These are phyloP conservation scores for Pestalotiopsis sp. DNA, from an alignment of 2,329 filamentous ascomycete genomes.

Conservation along the genomic window DNA sequence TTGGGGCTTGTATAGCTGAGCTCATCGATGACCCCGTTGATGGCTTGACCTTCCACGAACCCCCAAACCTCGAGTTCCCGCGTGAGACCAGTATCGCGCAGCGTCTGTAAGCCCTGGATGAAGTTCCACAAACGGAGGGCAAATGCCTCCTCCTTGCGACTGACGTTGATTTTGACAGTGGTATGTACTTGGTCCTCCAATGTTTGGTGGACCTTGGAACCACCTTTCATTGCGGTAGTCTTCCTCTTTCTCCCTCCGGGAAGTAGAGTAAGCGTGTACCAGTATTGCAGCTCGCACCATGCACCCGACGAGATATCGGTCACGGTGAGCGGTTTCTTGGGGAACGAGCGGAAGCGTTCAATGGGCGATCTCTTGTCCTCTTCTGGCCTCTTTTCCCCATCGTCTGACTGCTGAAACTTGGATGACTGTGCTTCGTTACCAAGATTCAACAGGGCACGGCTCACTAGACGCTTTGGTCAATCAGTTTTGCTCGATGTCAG, in stretches of 20 bases:
- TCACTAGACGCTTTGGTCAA: conserved; percentile 68
- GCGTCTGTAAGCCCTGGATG: conserved; percentile 77
- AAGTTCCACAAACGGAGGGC: conserved; percentile 88
- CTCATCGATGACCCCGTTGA: conserved; percentile 90
- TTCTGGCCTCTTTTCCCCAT: not conserved
- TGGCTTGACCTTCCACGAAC: conserved; percentile 74
- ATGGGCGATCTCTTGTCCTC: conserved; percentile 58
- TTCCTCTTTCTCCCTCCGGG: conserved; percentile 71
- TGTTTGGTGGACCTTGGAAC: conserved; percentile 76
- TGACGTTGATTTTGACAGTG: conserved; percentile 71
- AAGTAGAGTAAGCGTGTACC: conserved; percentile 76
- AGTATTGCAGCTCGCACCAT: conserved; percentile 96
- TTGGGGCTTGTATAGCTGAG: conserved; percentile 79
- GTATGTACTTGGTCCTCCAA: conserved; percentile 86
- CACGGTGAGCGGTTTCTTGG: conserved; percentile 80
- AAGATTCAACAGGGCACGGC: conserved; percentile 37
- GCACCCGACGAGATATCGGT: conserved; percentile 86
- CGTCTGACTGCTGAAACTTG: conserved; percentile 11
- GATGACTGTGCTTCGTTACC: conserved; percentile 17
- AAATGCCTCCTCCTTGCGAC: conserved; percentile 78
- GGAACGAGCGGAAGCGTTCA: conserved; percentile 75
- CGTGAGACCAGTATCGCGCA: conserved; percentile 71
- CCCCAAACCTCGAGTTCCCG: conserved; percentile 87
- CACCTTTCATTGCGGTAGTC: conserved; percentile 83
- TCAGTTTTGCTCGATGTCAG: conserved; percentile 47